Base-by-base conservation (phyloP, 148 eudicot species). In the Persicaria tinctoria region DNA sequence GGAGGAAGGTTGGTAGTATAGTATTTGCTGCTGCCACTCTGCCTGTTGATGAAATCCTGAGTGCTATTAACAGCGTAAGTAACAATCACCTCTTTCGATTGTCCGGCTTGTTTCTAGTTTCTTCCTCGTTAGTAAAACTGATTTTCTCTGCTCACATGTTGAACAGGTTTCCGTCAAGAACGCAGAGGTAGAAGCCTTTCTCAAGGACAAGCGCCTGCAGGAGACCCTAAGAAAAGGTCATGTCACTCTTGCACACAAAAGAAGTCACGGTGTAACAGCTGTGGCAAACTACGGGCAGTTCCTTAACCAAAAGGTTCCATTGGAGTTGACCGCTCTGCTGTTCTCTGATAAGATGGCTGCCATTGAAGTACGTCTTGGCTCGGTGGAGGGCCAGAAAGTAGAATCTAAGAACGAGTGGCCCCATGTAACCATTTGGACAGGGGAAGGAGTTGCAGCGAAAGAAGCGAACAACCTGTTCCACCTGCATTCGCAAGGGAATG, bases 161-260 rank as follows among this genome's bases (percentile, higher is more conserved):
- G 23, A 46, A 72, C 93, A 94, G 97, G 77, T 91, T 72, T 81
- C 85, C 18, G 70, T 62, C 82, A 73, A 75, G 77, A 79, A 87
- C 83, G 76, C 97, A 10, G 60, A 83, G 76, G 77, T 90, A 16
- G 83, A 83, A 74, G 84, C 74, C 46, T 84, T 91, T 79, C 68
- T 90, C 69, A 74, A 79, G 75, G 83, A 83, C 75, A 87, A 83
- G 73, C 55, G 82, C 53, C 51, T 92, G 75, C 75, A 80, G 68
- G 83, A 74, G 75, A 84, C 73, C 57, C 84, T 95, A 38, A 64
- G n/a, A 17, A 90, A 78, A 73, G 92, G 91, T 38, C 98, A 95
- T 76, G 74, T 95, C 68, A 95, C 98, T 3, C 96, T 95, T 46
- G 98, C 98, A 68, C 98, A 95, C 79, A 95, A 95, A 86, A 86